Base-by-base conservation (phyloP, 495 filamentous ascomycete genomes). In the Patellaria atrata region DNA sequence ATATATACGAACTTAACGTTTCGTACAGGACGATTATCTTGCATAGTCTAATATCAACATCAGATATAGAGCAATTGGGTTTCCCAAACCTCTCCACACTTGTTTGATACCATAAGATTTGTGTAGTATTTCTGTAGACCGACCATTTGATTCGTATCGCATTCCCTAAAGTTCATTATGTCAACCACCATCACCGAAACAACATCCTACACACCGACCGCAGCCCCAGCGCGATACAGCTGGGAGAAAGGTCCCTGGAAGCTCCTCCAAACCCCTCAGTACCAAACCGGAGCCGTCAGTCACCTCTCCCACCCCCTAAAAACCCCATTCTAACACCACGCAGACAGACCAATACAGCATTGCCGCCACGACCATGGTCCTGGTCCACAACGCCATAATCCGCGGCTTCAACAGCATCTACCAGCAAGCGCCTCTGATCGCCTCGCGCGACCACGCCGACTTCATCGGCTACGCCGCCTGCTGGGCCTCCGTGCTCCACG, bases 381-480 rank as follows among this genome's bases (percentile, higher is more conserved):
- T 60, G 29, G 43, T 59, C 7, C 65, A 68, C 52, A 71, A 70
- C 48, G 42, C 54, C 22, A 54, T 68, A 27, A 45, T 64, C 35
- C 64, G 67, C 27, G 52, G 50, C 10, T 56, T 70, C 11, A 71
- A 70, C 41, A 49, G 52, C 23, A 61, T 68, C 31, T 65, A 63
- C 44, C 47, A 61, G 6, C 65, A 68, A 52, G 60, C 63, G 0
- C 61, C 57, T 0, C 43, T 57, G 33, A 44, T 71, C 5, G 11
- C 37, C 10, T 17, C 33, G 9, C n/a, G 37, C 5, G 40, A 56
- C 31, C 44, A 56, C 38, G 36, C 38, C 10, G 35, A 50, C n/a
- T 64, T 68, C 40, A 46, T 71, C 28, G 30, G 47, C 13, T 66
- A 59, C 37, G n/a, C n/a, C n/a, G n/a, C n/a, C n/a, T 48, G 44